Percentiles rank a stretch among this genome's conserved stretches.
Conservation (phyloP, 2,329 filamentous ascomycete species). For the Cercospora zeina region DNA sequence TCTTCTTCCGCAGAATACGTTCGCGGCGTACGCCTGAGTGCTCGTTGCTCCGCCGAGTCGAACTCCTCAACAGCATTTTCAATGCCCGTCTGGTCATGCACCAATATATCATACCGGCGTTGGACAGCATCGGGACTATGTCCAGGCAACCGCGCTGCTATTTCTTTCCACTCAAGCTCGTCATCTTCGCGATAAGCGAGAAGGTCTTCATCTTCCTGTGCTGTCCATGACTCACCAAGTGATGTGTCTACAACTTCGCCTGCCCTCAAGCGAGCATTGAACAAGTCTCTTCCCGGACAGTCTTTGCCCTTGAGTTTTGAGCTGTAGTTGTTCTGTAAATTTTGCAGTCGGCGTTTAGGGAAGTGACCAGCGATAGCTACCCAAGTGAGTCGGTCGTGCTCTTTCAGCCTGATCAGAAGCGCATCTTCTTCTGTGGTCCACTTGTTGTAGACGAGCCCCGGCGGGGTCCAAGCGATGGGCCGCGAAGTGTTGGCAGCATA, state of each 20-base stretch:
- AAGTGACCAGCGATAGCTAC: slow-evolving; percentile 13
- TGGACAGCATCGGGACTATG: slow-evolving; percentile 24
- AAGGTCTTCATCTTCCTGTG: slow-evolving; percentile 43
- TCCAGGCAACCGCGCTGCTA: slow-evolving; percentile 25
- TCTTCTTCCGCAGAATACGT: slow-evolving; percentile 17
- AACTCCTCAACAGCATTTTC: neutral
- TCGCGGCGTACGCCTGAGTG: neutral
- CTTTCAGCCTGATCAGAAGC: slow-evolving; percentile 22
- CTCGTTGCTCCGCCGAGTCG: neutral
- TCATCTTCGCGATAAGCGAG: slow-evolving; percentile 37
- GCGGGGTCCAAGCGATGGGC: slow-evolving; percentile 1
- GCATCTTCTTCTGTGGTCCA: slow-evolving; percentile 23
- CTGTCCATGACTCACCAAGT: slow-evolving; percentile 32
- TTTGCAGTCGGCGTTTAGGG: slow-evolving; percentile 28
- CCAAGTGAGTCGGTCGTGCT: slow-evolving; percentile 18
- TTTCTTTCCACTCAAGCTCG: slow-evolving; percentile 35
- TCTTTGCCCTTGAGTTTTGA: slow-evolving; percentile 24
- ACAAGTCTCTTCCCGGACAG: slow-evolving; percentile 37
- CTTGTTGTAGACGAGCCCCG: neutral
- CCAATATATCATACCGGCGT: slow-evolving; percentile 27
- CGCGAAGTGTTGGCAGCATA: slow-evolving; percentile 18
- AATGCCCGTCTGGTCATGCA: neutral
- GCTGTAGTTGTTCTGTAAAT: slow-evolving; percentile 31
- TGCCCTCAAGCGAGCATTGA: slow-evolving; percentile 19
- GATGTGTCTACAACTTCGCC: slow-evolving; percentile 19